Base-by-base conservation (phyloP, 139 green algal genomes). In the Edaphochlamys debaryana region DNA sequence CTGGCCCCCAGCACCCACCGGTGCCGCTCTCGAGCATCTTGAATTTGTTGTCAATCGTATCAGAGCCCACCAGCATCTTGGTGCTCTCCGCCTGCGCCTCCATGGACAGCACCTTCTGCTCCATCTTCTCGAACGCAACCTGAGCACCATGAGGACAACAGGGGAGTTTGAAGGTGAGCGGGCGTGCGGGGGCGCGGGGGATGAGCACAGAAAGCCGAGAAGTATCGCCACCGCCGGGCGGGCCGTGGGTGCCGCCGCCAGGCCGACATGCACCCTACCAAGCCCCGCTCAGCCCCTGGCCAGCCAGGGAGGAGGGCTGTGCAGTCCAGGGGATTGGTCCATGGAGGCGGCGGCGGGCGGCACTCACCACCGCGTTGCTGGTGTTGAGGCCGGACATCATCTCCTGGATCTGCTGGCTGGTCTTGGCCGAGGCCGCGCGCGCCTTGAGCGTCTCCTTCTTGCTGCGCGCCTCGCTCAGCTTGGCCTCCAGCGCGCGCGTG, bases 361-460 rank as follows among this genome's bases (percentile, higher is more conserved):
- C n/a, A n/a, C n/a, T n/a, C 15, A 92, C 93, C 23, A 98, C 81
- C 0, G 95, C 89, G 84, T 89, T 98, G 91, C 87, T 96, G 64
- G 95, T 98, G 91, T 93, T 94, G 40, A 99, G 87, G 27, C 89
- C 88, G 23, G 84, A 84, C 32, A 96, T 85, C 86, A 95, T 93
- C 66, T 89, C 75, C 48, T 90, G 85, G 52, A 92, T 87, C 77
- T 92, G 87, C 85, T 91, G 87, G 85, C 90, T 92, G 71, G 86
- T 90, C 85, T 91, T 97, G 42, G 98, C 98, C 34, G 82, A 94
- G 79, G 97, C 94, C 37, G 97, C 97, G 52, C 98, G 94, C 41
- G 98, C 98, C 92, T 99, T 99, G 34, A 99, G 90, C 9, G 97
- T 99, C 90, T 99, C 97, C 93, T 99, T 99, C 93, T 99, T 99